phyloP scores from a whole-genome alignment of 2,329 filamentous ascomycete genomes.

The Cladosporium phlei region DNA sequence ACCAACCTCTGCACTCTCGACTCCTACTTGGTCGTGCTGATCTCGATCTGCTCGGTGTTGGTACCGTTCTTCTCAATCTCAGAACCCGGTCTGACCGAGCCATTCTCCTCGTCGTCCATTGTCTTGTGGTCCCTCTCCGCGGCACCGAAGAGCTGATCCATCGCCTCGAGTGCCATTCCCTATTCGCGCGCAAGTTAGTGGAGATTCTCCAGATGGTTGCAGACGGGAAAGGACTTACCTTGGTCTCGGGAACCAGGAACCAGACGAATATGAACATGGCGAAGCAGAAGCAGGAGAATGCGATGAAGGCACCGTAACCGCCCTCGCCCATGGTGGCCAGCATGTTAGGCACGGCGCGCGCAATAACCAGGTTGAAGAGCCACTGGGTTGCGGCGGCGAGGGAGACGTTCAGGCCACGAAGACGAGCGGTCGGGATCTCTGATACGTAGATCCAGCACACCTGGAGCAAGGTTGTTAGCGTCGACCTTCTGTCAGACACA shows the following conservation, averaged over 20 bases:
- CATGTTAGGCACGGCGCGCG: slow-evolving; percentile 64
- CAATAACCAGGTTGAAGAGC: slow-evolving; percentile 69
- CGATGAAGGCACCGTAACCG: slow-evolving; percentile 40
- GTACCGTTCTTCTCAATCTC: slow-evolving; percentile 14
- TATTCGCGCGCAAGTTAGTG: not conserved
- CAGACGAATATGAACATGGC: slow-evolving; percentile 62
- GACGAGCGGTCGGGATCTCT: slow-evolving; percentile 64
- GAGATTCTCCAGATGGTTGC: too few relatives aligned
- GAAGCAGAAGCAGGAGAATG: slow-evolving; percentile 63
- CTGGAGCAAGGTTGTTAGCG: not conserved
- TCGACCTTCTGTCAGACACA: not conserved
- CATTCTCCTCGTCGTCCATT: slow-evolving; percentile 10
- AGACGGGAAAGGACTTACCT: too few relatives aligned
- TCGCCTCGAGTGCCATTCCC: slow-evolving; percentile 33
- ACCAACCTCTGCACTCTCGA: too few relatives aligned
- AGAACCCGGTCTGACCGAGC: slow-evolving; percentile 9
- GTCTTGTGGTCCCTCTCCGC: slow-evolving; percentile 14
- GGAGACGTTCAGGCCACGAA: slow-evolving; percentile 63
- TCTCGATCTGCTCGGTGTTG: slow-evolving; percentile 10
- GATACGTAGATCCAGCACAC: slow-evolving; percentile 69
- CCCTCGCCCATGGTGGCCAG: slow-evolving; percentile 50
- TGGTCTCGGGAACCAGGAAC: slow-evolving; percentile 69
- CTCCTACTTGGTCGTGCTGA: slow-evolving; percentile 4
- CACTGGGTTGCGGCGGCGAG: slow-evolving; percentile 62
- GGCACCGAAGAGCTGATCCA: slow-evolving; percentile 30